Evolutionary conservation across 2,329 filamentous ascomycete genomes (phyloP).

Genomic region (Blastomyces emzantsi): DNA sequence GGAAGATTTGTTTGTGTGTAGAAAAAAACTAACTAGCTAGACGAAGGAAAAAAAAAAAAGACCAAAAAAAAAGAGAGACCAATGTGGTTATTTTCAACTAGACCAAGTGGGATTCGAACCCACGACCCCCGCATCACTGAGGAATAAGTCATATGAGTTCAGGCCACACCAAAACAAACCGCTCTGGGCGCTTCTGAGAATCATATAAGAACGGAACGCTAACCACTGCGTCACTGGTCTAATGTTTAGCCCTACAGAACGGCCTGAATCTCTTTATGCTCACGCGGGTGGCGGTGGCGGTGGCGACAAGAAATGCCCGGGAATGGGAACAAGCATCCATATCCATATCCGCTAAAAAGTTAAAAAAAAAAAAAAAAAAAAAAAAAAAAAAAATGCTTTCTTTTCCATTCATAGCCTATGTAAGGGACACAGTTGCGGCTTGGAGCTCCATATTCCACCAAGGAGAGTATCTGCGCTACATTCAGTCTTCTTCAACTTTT

Average conservation of each 20-base stretch:
- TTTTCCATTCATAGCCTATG: too few relatives aligned
- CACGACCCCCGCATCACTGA: constrained; percentile 12
- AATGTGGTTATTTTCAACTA: constrained; percentile 8
- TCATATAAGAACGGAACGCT: constrained; percentile 13
- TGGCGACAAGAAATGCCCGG: background rate
- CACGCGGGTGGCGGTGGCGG: background rate
- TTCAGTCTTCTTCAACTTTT: too few relatives aligned
- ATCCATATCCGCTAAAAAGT: too few relatives aligned
- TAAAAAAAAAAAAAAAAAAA: too few relatives aligned
- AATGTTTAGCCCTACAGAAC: background rate
- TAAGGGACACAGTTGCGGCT: too few relatives aligned
- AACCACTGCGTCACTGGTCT: constrained; percentile 13
- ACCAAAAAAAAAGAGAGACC: constrained; percentile 5
- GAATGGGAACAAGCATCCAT: too few relatives aligned
- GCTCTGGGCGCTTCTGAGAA: constrained; percentile 1
- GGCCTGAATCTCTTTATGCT: background rate
- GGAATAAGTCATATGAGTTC: constrained; percentile 10
- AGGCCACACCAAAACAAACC: background rate
- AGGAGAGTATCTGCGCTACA: too few relatives aligned
- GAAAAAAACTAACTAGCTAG: too few relatives aligned
- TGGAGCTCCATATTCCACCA: too few relatives aligned
- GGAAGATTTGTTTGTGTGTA: too few relatives aligned
- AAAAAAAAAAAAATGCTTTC: too few relatives aligned
- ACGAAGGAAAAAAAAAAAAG: background rate
- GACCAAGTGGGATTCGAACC: constrained; percentile 13